phyloP scores from a whole-genome alignment of 192 early-diverging fungal genomes.

The Cladochytrium replicatum region DNA sequence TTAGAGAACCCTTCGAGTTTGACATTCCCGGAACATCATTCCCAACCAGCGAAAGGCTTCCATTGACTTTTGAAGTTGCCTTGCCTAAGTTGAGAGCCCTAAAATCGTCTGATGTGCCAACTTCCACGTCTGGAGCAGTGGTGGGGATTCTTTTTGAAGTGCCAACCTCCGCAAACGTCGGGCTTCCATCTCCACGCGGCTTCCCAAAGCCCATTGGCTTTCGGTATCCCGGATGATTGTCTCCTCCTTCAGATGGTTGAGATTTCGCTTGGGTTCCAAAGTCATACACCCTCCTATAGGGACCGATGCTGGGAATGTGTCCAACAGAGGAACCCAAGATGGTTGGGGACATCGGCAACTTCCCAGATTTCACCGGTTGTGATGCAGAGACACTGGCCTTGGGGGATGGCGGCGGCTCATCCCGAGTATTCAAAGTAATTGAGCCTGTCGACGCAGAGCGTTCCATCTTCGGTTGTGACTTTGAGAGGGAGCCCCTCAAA shows the following conservation, averaged over 20 bases:
- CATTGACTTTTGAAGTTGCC: no score
- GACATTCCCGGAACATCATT: not conserved
- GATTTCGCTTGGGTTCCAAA: constrained; percentile 10
- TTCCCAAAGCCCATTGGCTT: not conserved
- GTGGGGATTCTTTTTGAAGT: not conserved
- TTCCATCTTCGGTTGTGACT: no score
- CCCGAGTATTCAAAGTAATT: no score
- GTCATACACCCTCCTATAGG: constrained; percentile 33
- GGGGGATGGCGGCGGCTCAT: no score
- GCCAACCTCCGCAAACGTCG: not conserved
- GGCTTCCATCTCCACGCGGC: constrained; percentile 2
- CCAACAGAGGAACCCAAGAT: constrained; percentile 1
- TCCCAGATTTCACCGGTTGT: no score
- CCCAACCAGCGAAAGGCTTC: no score
- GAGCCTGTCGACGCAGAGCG: no score
- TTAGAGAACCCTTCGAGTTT: not conserved
- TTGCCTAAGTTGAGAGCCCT: constrained; percentile 1
- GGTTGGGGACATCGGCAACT: no score
- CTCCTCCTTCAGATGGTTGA: not conserved
- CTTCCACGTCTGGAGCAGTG: constrained; percentile 21
- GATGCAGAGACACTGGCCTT: no score
- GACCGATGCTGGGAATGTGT: constrained; percentile 20
- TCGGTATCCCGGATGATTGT: constrained; percentile 6
- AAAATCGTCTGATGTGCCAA: constrained; percentile 14
- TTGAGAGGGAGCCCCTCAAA: no score